phyloP scores from a whole-genome alignment of 495 filamentous ascomycete species.

The Tuber microsphaerosporum region DNA sequence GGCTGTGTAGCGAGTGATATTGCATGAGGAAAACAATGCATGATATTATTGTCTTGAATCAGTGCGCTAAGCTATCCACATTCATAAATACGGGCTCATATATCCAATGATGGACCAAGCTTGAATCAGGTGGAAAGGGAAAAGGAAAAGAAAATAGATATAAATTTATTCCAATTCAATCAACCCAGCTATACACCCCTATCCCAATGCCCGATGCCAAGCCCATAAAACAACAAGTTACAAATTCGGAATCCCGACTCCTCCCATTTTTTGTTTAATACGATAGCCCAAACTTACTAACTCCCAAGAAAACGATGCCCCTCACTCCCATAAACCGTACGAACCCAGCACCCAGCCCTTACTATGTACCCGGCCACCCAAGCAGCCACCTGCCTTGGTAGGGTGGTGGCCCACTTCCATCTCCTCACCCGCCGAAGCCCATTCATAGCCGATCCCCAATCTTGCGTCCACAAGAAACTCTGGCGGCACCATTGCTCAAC shows the following conservation, averaged over 20 bases:
- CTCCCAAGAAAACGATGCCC: background rate
- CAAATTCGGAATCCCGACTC: background rate
- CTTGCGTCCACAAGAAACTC: conserved; percentile 23
- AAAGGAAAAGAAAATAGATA: background rate
- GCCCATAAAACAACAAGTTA: background rate
- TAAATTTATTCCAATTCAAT: background rate
- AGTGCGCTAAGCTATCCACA: background rate
- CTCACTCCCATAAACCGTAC: background rate
- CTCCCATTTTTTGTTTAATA: background rate
- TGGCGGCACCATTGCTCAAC: conserved; percentile 29
- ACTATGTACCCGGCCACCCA: background rate
- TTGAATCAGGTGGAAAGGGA: background rate
- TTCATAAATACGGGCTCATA: background rate
- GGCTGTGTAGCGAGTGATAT: background rate
- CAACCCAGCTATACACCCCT: background rate
- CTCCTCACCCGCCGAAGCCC: conserved; percentile 17
- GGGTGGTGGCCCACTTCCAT: conserved; percentile 22
- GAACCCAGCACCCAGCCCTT: background rate
- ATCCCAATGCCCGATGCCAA: background rate
- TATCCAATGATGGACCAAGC: background rate
- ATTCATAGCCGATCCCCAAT: conserved; percentile 13
- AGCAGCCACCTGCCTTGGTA: background rate
- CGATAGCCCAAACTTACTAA: background rate
- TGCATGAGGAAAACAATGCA: background rate
- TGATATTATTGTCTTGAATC: background rate